Evolutionary conservation across 2,329 filamentous ascomycete genomes (phyloP), one percentile per base, ranked within the genome.

Genomic region (Trichoderma sp.): DNA sequence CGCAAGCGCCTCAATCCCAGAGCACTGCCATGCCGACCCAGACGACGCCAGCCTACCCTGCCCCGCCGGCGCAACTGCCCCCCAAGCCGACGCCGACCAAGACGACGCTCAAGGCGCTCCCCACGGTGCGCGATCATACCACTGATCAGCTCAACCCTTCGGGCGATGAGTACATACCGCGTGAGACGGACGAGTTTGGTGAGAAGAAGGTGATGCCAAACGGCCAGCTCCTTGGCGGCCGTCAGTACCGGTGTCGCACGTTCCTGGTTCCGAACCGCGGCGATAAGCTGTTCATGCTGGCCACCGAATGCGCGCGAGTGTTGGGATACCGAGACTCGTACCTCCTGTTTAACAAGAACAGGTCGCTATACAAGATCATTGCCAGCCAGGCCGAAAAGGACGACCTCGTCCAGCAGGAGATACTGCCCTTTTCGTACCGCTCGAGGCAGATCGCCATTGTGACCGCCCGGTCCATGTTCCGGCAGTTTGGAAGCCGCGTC

Each of bases 391-490:
- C 90, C 30, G 95, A 99, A 76, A 99, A 99, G 82, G 95, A 99
- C 76, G 93, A 98, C 73, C 83, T 99, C 17, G 97, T 99, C 56
- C 84, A 89, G 68, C 93, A 98, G 79, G 95, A 98, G 73, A 96
- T 98, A 65, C 81, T 99, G 21, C 95, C 95, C 0, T 99, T 98
- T 77, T 97, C 94, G 4, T 99, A 99, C 76, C 88, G 95, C 51
- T 99, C 95, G n/a, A 88, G 95, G 58, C 95, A 99, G 78, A 99
- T 99, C 71, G 95, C 95, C 59, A 97, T 99, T 68, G 95, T 99
- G 50, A 98, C 95, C 0, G 95, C 95, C 34, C 88, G 92, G 69
- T 98, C 94, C 71, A 99, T 99, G 95, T 99, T 98, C 78, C 89
- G 95, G 50, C 95, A 99, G 76, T 99, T 99, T 77, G 95, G 95